phyloP scores from a whole-genome alignment of 768 basidiomycete genomes.

The Calocybe indica region DNA sequence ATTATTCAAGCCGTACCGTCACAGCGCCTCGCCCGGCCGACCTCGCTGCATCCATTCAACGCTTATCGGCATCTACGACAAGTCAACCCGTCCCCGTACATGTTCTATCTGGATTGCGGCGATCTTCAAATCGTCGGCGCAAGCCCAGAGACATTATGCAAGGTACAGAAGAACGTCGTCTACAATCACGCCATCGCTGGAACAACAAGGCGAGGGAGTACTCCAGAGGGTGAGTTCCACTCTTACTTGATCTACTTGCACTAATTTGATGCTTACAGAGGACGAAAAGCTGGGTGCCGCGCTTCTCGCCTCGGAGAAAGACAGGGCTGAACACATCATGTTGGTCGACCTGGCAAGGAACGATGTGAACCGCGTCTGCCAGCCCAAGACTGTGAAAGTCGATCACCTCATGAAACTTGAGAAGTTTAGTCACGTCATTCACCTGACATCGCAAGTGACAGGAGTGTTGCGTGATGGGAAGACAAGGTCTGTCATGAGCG shows the following conservation, averaged over 20 bases:
- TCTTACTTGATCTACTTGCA: constrained; percentile 1
- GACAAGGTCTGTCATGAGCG: constrained; percentile 55
- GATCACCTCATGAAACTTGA: constrained; percentile 92
- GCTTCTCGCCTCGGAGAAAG: constrained; percentile 83
- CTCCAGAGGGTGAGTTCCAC: constrained; percentile 62
- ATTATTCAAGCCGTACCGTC: constrained; percentile 99
- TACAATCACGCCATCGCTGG: constrained; percentile 98
- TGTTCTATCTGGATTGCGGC: constrained; percentile 96
- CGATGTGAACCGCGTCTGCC: constrained; percentile 96
- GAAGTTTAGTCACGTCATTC: constrained; percentile 97
- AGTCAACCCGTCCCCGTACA: constrained; percentile 97
- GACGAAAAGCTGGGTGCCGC: constrained; percentile 73
- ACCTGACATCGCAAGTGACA: constrained; percentile 93
- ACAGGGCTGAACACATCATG: constrained; percentile 98
- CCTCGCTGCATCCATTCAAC: constrained; percentile 92
- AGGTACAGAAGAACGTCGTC: constrained; percentile 87
- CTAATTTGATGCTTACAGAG: constrained; percentile 47
- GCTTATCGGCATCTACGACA: constrained; percentile 90
- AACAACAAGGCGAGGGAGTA: constrained; percentile 84
- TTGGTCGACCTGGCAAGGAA: constrained; percentile 96
- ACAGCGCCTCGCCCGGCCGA: constrained; percentile 82
- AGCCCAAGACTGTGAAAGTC: constrained; percentile 92
- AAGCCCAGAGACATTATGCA: constrained; percentile 96
- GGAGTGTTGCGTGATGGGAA: constrained; percentile 76
- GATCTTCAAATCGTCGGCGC: constrained; percentile 96